Evolutionary conservation across 2,329 filamentous ascomycete species (phyloP), one percentile per base, ranked within the genome.

Genomic region (Parastagonospora avenae): DNA sequence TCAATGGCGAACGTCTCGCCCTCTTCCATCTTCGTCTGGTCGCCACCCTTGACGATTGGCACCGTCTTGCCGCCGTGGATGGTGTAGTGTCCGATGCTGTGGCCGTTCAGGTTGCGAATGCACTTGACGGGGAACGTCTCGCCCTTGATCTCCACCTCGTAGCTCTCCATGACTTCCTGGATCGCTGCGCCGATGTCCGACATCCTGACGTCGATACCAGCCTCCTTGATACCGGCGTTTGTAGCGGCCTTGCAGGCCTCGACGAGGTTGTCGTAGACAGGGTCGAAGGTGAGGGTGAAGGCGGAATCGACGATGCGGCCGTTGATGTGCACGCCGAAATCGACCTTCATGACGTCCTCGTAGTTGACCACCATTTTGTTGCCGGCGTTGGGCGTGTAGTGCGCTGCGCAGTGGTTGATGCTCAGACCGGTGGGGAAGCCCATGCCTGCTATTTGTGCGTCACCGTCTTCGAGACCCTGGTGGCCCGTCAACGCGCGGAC

Each of bases 1-100:
- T 97, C 92, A 64, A 97, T 96, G 59, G 92, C 92, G 74, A 95
- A 97, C 14, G 92, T 87, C 70, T 97, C 92, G 36, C 92, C 92
- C 76, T 97, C 93, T 77, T 97, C 92, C 93, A 97, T 97, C 82
- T 96, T 96, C 45, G 91, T 95, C 72, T 88, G 86, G 68, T 96
- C 91, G 55, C 85, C 84, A 55, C 86, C 88, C 80, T 96, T 96
- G 58, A 97, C 91, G 66, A 97, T 96, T 0, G 92, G 93, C 44
- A 97, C 91, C 60, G 90, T 92, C 82, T 97, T 97, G 65, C 86
- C 89, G 50, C 92, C 92, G 77, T 97, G 92, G 64, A 97, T 97
- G 72, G 86, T 87, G 79, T 92, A 94, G 55, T 86, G 92, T 49
- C 90, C 82, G 68, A 97, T 97, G 61, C 90, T 93, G 79, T 97